Evolutionary conservation across 495 filamentous ascomycete genomes (phyloP), one percentile per base, ranked within the genome.

Genomic region (Xylaria cubensis): DNA sequence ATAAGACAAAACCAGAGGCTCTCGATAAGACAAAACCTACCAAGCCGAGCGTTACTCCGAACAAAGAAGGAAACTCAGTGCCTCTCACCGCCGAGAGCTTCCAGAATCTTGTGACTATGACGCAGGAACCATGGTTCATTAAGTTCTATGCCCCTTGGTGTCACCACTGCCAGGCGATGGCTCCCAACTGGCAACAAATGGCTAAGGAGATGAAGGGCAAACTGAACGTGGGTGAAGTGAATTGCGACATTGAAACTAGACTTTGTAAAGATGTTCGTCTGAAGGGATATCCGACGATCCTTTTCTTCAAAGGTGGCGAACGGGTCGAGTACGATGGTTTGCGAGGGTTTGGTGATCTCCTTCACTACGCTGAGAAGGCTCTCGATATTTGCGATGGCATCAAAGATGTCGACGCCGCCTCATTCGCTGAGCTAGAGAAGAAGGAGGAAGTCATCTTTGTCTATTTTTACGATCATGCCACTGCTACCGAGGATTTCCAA

Each of bases 111-210:
- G 95, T 99, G 32, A 97, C 94, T 4, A 92, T 90, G 77, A 93
- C 94, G 0, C 90, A 92, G 56, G 94, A 98, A 58, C 92, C 94
- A 19, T 99, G 96, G 96, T 97, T 99, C 76, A 90, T 99, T 82
- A 98, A 99, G 79, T 98, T 99, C 80, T 98, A 97, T 80, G 95
- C 93, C 34, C 96, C 96, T 1, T 98, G 96, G 96, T 99, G 96
- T 79, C 88, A 89, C 70, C 96, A 99, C 80, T 99, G 96, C 80
- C 92, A 97, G 79, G 93, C 92, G 21, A 88, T 99, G 86, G 93
- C 92, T 26, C 93, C 97, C 12, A 93, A 90, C 75, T 99, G 96
- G 96, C 84, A 88, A 68, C 91, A 95, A 77, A 91, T 99, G 82
- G 93, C 91, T 12, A 93, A 93, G 76, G 93, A 96, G 78, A 93